phyloP scores from a whole-genome alignment of 2,329 filamentous ascomycete genomes.

The Trichophyton simii region DNA sequence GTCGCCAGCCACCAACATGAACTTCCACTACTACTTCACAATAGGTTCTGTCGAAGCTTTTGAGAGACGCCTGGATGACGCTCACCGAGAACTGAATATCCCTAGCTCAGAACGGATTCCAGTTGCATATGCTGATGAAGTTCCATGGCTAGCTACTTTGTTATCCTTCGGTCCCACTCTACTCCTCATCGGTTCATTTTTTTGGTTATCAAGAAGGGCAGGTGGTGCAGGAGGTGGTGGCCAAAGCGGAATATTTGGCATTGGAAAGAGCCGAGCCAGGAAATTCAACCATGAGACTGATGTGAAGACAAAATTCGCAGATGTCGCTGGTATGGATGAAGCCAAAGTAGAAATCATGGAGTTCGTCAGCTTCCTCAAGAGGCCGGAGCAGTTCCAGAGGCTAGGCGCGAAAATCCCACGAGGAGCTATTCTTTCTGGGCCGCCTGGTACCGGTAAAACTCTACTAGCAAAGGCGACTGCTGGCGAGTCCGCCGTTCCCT shows the following conservation, averaged over 20 bases:
- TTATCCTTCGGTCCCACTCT: constrained; percentile 78
- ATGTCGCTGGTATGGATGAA: constrained; percentile 96
- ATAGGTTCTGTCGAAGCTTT: constrained; percentile 93
- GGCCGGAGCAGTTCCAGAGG: constrained; percentile 81
- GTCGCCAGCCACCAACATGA: constrained; percentile 52
- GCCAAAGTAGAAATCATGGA: constrained; percentile 98
- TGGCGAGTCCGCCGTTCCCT: constrained; percentile 90
- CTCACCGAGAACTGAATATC: constrained; percentile 77
- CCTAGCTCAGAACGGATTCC: constrained; percentile 82
- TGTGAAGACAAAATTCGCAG: constrained; percentile 91
- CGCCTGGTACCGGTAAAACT: constrained; percentile 96
- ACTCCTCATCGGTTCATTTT: constrained; percentile 68
- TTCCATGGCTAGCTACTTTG: constrained; percentile 57
- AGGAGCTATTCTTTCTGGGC: constrained; percentile 91
- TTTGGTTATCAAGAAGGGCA: constrained; percentile 67
- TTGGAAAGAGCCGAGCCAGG: constrained; percentile 90
- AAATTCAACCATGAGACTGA: constrained; percentile 95
- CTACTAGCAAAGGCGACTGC: constrained; percentile 93
- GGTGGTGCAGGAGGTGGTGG: constrained; percentile 53
- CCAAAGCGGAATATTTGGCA: constrained; percentile 76
- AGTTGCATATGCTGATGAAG: constrained; percentile 71
- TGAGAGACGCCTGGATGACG: constrained; percentile 74
- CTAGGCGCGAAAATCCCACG: constrained; percentile 96
- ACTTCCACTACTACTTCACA: constrained; percentile 82
- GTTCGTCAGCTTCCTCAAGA: constrained; percentile 93